phyloP scores from a whole-genome alignment of 2,329 filamentous ascomycete genomes.

The Falciphora oryzae region DNA sequence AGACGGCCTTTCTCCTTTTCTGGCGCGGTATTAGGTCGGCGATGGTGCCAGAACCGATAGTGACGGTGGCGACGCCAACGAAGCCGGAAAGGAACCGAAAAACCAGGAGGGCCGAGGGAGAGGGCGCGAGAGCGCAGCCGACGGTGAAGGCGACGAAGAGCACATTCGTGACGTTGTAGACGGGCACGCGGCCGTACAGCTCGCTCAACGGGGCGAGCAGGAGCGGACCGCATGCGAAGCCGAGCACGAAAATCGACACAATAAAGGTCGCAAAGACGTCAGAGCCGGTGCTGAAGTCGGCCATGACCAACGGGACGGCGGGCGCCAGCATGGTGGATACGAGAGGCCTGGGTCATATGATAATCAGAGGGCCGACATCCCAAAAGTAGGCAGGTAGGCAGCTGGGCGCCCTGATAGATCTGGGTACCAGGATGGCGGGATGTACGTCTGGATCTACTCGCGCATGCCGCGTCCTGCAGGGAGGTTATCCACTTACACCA shows the following conservation, averaged over 20 bases:
- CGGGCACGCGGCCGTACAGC: constrained; percentile 47
- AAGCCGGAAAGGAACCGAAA: constrained; percentile 61
- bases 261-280: constrained; percentile 54
- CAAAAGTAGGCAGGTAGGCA: too few relatives aligned
- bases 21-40: constrained; percentile 57
- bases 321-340: constrained; percentile 56
- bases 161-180: constrained; percentile 35
- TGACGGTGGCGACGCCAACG: constrained; percentile 60
- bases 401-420: too few relatives aligned
- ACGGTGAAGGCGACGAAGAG: constrained; percentile 40
- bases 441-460: too few relatives aligned
- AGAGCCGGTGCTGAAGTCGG: constrained; percentile 51
- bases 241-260: constrained; percentile 62
- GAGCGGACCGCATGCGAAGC: constrained; percentile 53
- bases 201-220: constrained; percentile 56
- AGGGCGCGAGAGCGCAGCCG: constrained; percentile 45
- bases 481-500: constrained; percentile 12
- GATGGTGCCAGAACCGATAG: constrained; percentile 63
- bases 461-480: too few relatives aligned
- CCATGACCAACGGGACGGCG: constrained; percentile 55
- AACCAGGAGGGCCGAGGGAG: constrained; percentile 42
- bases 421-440: too few relatives aligned
- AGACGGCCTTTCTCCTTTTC: constrained; percentile 52
- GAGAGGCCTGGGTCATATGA: constrained; percentile 6
- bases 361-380: background rate